Evolutionary conservation across 345 rosid species (phyloP), one percentile per base, ranked within the genome.

Genomic region (Acer negundo): DNA sequence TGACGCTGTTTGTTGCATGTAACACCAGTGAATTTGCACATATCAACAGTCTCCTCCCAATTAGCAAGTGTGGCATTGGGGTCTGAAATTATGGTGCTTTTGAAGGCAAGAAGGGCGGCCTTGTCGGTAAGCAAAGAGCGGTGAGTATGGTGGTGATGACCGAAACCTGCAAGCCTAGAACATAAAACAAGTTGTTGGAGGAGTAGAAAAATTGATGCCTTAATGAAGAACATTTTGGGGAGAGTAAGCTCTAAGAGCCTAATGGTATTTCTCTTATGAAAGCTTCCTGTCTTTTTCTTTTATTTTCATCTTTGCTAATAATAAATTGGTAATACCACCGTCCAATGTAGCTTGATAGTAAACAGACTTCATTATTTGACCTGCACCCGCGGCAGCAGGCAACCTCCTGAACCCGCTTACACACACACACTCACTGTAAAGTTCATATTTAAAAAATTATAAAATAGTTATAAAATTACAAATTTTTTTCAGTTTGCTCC

Each of bases 51-150:
- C 61, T 75, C 79, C 38, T 67, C 73, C 93, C 93, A 90, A 75
- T 79, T 76, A 9, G 82, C 71, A 8, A 90, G 86, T 1, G 3
- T 78, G 44, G 82, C 81, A 46, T 76, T 67, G 0, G 89, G 86
- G 72, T 87, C 83, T 5, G 46, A 56, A 20, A 28, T 67, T 24
- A 88, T 44, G 20, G 78, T 28, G 75, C 61, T 81, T 77, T 80
- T 88, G 81, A 88, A 84, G 70, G 77, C 81, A 10, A 88, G 86
- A 73, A 90, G 89, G 23, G 84, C 89, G 4, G 79, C 84, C 79
- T 83, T 84, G 85, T 89, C 90, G 1, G 78, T 63, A 1, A 59
- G 47, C 82, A 87, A 63, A 20, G 88, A 85, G 61, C 73, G 87
- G 77, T 0, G 76, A 56, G 31, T 69, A 51, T 70, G 75, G 68